Base-by-base conservation (phyloP, 441 rosid species). In the Corymbia citriodora region DNA sequence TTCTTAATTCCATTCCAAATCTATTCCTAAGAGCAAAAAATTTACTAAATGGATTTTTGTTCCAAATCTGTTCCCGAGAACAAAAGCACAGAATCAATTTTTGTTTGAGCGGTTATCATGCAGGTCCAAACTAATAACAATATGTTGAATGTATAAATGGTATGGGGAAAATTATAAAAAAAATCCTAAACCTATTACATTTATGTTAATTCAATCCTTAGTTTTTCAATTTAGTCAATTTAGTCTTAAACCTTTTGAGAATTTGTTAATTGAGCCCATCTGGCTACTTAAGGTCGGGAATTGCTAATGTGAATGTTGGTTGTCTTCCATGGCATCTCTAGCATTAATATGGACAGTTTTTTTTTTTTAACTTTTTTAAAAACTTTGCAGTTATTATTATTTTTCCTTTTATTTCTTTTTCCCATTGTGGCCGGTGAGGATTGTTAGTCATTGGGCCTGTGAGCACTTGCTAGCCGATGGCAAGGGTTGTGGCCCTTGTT, bases 281-380 rank as follows among this genome's bases (percentile, higher is more conserved):
- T 57, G 29, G 63, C 29, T 57, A 57, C 6, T 57, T 57, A 4
- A 57, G 29, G 29, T 57, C 0, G 0, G 3, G 25, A 59, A 59
- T 10, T 59, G 10, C 0, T 59, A 0, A 59, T 23, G 29, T 59
- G 7, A 0, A 59, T 0, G 0, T 57, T 12, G 0, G 0, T 6
- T 6, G 0, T 23, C 29, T 13, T 57, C 0, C 0, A 6, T 57
- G 0, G 6, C 14, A 23, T 57, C 3, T 13, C 0, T 57, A 57
- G 63, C 0, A 29, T 0, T 57, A 0, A 23, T 0, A 57, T 57
- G 14, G 29, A 57, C 1, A 23, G 5, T 23, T 0, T 57, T 59
- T 59, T 59, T 40, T 40, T 40, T 40, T 40, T 40, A 23, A 9
- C 6, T 0, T 23, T 25, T 59, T 59, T 23, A 57, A 6, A 57